Percentiles rank a stretch among this genome's conserved stretches.
Conservation (phyloP, 73 alveolate genomes). For the Stentor roeselii region DNA sequence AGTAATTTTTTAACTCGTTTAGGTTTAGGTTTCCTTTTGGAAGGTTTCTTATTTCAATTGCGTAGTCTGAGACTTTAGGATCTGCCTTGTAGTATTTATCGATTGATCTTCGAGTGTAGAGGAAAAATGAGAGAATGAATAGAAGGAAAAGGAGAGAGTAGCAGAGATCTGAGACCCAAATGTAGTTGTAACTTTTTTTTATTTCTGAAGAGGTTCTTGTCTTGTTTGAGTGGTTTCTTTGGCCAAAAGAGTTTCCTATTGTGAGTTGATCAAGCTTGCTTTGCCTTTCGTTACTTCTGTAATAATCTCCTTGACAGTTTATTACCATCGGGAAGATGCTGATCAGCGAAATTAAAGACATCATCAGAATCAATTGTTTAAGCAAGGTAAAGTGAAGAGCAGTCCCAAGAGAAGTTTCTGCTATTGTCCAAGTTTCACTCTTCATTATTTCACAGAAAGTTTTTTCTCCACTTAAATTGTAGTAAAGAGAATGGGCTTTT, state of each 20-base stretch:
- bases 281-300: not conserved
- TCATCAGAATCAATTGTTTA: not conserved
- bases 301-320: not conserved
- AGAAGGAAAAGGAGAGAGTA: not conserved
- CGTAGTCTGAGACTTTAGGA: not conserved
- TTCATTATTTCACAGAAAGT: too few species aligned
- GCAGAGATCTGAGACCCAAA: not conserved
- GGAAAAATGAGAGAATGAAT: not conserved
- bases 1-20: not conserved
- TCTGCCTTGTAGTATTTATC: not conserved
- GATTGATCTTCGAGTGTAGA: not conserved
- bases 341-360: not conserved
- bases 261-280: not conserved
- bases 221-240: not conserved
- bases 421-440: not conserved
- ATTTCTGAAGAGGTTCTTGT: not conserved
- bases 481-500: too few species aligned
- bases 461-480: too few species aligned
- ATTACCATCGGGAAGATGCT: not conserved
- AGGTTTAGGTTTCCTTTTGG: not conserved
- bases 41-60: not conserved
- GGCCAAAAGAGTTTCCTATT: conserved; percentile 1
- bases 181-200: not conserved
- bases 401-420: not conserved
- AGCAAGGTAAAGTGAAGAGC: not conserved